phyloP scores from a whole-genome alignment of 2,329 filamentous ascomycete species.

The Botrytis aclada region DNA sequence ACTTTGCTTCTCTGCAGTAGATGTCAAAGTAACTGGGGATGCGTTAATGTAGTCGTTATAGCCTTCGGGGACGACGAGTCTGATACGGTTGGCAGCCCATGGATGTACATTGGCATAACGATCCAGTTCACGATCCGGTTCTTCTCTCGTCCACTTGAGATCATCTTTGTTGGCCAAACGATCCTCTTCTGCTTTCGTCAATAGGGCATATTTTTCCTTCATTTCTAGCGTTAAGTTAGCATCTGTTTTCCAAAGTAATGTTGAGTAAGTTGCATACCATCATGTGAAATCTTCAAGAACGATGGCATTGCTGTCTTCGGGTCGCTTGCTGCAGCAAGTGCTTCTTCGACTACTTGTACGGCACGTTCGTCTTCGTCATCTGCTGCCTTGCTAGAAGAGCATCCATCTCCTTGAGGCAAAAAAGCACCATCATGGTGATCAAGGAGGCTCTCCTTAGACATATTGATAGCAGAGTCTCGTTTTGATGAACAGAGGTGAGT shows the following conservation, averaged over 20 bases:
- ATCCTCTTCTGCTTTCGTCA: constrained; percentile 55
- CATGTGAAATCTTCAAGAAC: constrained; percentile 50
- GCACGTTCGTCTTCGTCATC: constrained; percentile 9
- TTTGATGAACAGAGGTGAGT: constrained; percentile 1
- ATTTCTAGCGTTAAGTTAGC: constrained; percentile 47
- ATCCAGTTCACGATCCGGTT: constrained; percentile 62
- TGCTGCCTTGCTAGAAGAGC: constrained; percentile 18
- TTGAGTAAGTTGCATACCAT: constrained; percentile 43
- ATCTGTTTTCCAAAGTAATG: not conserved
- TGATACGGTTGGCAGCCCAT: constrained; percentile 82
- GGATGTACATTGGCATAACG: constrained; percentile 88
- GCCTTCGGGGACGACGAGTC: constrained; percentile 71
- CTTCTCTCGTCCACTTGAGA: constrained; percentile 56
- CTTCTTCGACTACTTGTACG: constrained; percentile 3
- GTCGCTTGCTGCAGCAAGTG: constrained; percentile 1
- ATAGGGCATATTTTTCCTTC: constrained; percentile 56
- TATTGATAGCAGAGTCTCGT: not conserved
- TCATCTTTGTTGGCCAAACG: constrained; percentile 37
- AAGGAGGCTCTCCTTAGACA: not conserved
- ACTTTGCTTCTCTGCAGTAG: constrained; percentile 36
- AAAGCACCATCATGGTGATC: constrained; percentile 13
- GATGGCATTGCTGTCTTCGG: constrained; percentile 42
- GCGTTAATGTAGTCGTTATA: constrained; percentile 80
- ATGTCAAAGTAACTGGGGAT: constrained; percentile 55
- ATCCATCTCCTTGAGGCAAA: constrained; percentile 18